A percentile compares a stretch with the other conserved stretches of the same genome.
Evolutionary conservation across 768 basidiomycete species (phyloP).

Genomic region (Panellus pusillus): DNA sequence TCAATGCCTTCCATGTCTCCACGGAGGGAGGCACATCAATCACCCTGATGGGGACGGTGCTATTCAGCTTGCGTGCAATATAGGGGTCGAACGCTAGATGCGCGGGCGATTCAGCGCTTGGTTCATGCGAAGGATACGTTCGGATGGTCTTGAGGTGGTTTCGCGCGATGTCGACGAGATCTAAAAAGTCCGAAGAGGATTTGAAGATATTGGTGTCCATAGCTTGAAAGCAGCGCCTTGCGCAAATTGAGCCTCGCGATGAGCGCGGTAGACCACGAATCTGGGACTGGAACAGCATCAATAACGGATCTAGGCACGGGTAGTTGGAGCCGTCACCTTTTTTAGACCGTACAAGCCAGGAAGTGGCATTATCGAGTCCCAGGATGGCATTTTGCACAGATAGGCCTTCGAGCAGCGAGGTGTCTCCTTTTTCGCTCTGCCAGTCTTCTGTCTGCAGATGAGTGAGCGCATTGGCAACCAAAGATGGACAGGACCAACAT

Average conservation of each 20-base stretch:
- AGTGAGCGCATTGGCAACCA: conserved; percentile 8
- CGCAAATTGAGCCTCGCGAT: conserved; percentile 55
- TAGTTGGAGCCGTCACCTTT: conserved; percentile 39
- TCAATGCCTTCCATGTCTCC: conserved; percentile 53
- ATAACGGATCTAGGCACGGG: too few species aligned
- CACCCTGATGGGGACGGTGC: conserved; percentile 67
- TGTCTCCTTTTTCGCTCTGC: conserved; percentile 87
- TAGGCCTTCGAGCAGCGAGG: conserved; percentile 68
- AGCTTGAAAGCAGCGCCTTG: conserved; percentile 53
- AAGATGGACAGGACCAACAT: conserved; percentile 53
- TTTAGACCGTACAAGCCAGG: conserved; percentile 54
- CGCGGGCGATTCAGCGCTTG: conserved; percentile 46
- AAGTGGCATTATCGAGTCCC: conserved; percentile 58
- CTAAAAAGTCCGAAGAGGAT: conserved; percentile 35
- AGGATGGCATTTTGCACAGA: conserved; percentile 52
- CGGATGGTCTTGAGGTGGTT: conserved; percentile 43
- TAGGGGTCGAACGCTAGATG: conserved; percentile 62
- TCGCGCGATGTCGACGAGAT: conserved; percentile 40
- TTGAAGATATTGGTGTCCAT: conserved; percentile 43
- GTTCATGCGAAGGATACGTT: conserved; percentile 36
- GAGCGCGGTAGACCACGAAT: conserved; percentile 52
- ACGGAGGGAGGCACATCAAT: conserved; percentile 50
- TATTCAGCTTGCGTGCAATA: conserved; percentile 65
- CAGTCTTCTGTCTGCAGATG: conserved; percentile 74
- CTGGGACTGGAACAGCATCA: conserved; percentile 35